Conservation (phyloP, 2,329 filamentous ascomycete species). For the Gnomoniopsis smithogilvyi region DNA sequence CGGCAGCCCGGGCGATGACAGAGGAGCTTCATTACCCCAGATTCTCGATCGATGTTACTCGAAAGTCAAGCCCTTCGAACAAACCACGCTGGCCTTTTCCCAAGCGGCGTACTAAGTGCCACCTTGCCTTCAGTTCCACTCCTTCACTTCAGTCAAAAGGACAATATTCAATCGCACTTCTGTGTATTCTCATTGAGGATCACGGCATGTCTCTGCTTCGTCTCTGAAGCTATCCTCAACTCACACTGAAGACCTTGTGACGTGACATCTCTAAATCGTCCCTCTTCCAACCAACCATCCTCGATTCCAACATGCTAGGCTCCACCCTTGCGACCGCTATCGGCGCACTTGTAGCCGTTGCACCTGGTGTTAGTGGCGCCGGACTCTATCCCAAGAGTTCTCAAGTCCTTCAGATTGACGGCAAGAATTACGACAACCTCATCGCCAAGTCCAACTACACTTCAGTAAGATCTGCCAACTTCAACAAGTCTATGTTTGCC, state of each 20-base stretch:
- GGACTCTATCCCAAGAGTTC: slow-evolving; percentile 84
- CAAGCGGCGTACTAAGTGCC: slow-evolving; percentile 24
- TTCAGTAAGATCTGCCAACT: slow-evolving; percentile 64
- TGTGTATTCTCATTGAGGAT: background rate
- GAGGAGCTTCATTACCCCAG: slow-evolving; percentile 8
- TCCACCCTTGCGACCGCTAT: slow-evolving; percentile 52
- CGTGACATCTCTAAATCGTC: background rate
- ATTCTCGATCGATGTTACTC: slow-evolving; percentile 9
- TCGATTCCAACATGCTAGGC: slow-evolving; percentile 47
- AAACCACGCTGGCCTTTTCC: slow-evolving; percentile 46
- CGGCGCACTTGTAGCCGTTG: slow-evolving; percentile 61
- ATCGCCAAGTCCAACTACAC: slow-evolving; percentile 90
- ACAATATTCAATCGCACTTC: slow-evolving; percentile 10
- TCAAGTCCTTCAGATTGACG: slow-evolving; percentile 78
- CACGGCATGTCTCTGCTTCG: slow-evolving; percentile 13
- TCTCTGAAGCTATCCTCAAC: slow-evolving; percentile 5
- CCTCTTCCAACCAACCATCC: background rate
- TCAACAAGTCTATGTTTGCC: too few relatives aligned
- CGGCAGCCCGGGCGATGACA: too few relatives aligned
- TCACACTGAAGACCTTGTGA: background rate
- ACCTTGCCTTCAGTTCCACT: slow-evolving; percentile 16
- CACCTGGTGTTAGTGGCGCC: slow-evolving; percentile 60
- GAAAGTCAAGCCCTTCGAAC: too few relatives aligned
- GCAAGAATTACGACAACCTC: slow-evolving; percentile 74
- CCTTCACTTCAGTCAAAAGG: background rate